phyloP scores from a whole-genome alignment of 208 protist genomes.

The Wallacemonas sp. region DNA sequence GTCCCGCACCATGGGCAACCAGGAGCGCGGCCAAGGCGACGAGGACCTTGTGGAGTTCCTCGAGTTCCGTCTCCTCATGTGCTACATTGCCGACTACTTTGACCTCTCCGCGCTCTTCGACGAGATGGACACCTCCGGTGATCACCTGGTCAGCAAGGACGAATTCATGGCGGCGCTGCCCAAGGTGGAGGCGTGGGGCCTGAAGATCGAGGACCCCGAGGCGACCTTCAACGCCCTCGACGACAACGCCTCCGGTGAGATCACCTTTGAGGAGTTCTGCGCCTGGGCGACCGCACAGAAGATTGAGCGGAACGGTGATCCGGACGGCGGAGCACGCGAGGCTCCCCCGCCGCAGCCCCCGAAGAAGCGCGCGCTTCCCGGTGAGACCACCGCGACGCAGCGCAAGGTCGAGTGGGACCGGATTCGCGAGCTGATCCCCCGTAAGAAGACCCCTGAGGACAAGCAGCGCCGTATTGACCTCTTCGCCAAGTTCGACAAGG shows the following conservation, averaged over 20 bases:
- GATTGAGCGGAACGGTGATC: slow-evolving; percentile 38
- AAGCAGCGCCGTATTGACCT: slow-evolving; percentile 34
- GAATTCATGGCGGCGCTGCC: slow-evolving; percentile 69
- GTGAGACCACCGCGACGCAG: slow-evolving; percentile 14
- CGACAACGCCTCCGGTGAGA: slow-evolving; percentile 57
- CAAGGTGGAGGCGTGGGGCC: slow-evolving; percentile 60
- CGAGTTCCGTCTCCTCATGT: slow-evolving; percentile 83
- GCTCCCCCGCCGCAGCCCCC: slow-evolving; percentile 2
- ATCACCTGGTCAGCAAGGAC: slow-evolving; percentile 57
- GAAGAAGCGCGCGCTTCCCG: neutral
- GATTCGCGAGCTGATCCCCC: slow-evolving; percentile 3
- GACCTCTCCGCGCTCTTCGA: slow-evolving; percentile 84
- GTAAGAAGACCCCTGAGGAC: slow-evolving; percentile 15
- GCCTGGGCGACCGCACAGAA: slow-evolving; percentile 58
- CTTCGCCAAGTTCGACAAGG: slow-evolving; percentile 55
- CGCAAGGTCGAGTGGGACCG: slow-evolving; percentile 17
- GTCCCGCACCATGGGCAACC: slow-evolving; percentile 32
- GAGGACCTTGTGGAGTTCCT: slow-evolving; percentile 60
- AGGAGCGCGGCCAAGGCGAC: slow-evolving; percentile 21
- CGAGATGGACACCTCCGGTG: slow-evolving; percentile 74
- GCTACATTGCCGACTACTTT: slow-evolving; percentile 68
- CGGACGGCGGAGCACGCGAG: slow-evolving; percentile 14
- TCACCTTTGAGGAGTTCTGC: slow-evolving; percentile 85
- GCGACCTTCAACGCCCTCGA: slow-evolving; percentile 75
- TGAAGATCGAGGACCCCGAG: slow-evolving; percentile 51